Percentiles rank a stretch among this genome's conserved stretches.
phyloP scores from a whole-genome alignment of 2,329 filamentous ascomycete species.

The Exophiala sideris region DNA sequence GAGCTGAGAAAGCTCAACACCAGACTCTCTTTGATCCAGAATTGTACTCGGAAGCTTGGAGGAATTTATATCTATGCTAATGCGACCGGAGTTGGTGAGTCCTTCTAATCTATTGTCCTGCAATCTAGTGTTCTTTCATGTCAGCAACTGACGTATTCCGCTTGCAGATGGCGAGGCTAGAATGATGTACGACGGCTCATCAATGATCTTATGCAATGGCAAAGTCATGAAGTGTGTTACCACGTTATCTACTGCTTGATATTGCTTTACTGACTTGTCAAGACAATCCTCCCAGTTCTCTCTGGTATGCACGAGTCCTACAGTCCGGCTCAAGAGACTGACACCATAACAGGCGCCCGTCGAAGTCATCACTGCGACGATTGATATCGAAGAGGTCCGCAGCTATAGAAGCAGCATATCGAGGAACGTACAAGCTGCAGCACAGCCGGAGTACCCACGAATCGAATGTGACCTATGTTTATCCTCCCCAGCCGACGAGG shows the following conservation, averaged over 20 bases:
- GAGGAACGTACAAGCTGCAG: constrained; percentile 35
- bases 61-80: constrained; percentile 59
- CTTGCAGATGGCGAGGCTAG: constrained; percentile 16
- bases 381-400: constrained; percentile 68
- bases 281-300: constrained; percentile 18
- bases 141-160: constrained; percentile 55
- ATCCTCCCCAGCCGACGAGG: constrained; percentile 32
- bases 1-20: constrained; percentile 64
- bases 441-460: constrained; percentile 46
- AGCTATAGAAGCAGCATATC: constrained; percentile 48
- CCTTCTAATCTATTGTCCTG: constrained; percentile 30
- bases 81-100: constrained; percentile 43
- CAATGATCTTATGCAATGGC: constrained; percentile 29
- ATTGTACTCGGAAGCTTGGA: constrained; percentile 54
- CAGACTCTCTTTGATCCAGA: constrained; percentile 61
- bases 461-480: constrained; percentile 38
- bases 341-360: constrained; percentile 44
- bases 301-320: neutral
- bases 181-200: constrained; percentile 25
- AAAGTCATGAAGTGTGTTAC: constrained; percentile 25
- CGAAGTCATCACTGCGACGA: constrained; percentile 63
- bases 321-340: neutral
- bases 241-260: neutral
- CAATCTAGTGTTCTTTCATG: constrained; percentile 54
- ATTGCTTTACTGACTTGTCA: constrained; percentile 2